Evolutionary conservation across 129 eudicot genomes (phyloP), one percentile per base, ranked within the genome.

Genomic region (Pulicaria dysenterica): DNA sequence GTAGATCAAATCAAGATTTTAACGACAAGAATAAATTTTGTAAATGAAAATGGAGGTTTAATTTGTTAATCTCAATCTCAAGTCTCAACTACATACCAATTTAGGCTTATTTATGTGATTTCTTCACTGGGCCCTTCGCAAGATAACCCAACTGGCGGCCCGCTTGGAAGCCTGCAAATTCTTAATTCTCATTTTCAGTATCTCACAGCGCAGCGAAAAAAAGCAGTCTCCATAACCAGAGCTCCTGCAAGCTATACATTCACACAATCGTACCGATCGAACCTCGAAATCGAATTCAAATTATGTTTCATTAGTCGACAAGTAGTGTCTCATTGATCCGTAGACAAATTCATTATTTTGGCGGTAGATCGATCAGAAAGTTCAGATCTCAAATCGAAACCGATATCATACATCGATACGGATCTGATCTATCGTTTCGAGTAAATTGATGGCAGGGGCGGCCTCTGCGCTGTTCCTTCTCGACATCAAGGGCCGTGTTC

Each of bases 401-500:
- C 10, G 37, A 51, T 65, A n/a, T 24, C 34, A 50, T 10, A n/a
- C 5, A 43, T n/a, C 65, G 17, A 37, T 45, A 54, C 63, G 68
- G 69, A 73, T 41, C 72, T 66, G 79, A 73, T 74, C 67, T 51
- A 47, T 66, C 57, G 46, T 11, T 34, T 14, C 13, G n/a, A 39
- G 40, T 45, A 41, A 19, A 71, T 67, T 31, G 60, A 91, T 91
- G 91, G 84, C 97, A 24, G 97, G 97, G 69, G 97, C 97, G 83
- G 97, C 96, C 78, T 92, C 97, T 50, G 97, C 97, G 86, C 96
- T 92, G 78, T 92, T 89, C 86, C 86, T 92, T 69, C 85, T 92
- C 36, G 98, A 92, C 69, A 92, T 89, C 71, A 92, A 89, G 39
- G 98, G 98, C 77, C 87, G 95, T 36, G 98, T 92, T 71, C 89